Base-by-base conservation (phyloP, 2,329 filamentous ascomycete genomes). In the Phyllosticta capitalensis region DNA sequence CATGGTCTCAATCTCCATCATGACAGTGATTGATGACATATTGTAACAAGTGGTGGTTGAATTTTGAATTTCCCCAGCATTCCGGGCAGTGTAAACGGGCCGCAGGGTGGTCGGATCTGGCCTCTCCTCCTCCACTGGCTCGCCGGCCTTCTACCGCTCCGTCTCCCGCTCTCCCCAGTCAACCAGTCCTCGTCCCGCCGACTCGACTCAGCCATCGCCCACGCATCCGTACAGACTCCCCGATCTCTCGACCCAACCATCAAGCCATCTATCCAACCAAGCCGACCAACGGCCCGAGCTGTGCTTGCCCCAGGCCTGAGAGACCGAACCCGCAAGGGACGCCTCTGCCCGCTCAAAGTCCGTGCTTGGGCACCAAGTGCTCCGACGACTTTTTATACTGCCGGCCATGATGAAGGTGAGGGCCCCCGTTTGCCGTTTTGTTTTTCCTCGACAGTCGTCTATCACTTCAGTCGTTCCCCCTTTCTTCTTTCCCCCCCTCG, bases 321-420 rank as follows among this genome's bases (percentile, higher is more conserved):
- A 3, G 38, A n/a, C n/a, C n/a, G n/a, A 45, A n/a, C 38, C 51
- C 57, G 57, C 57, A 55, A 59, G 57, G 57, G 57, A 58, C 49
- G 52, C 51, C 50, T 58, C 56, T 53, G 33, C 33, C 33, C 33
- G 33, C 33, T 17, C 14, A 45, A 45, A 45, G 38, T 45, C 38
- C 38, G 52, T 59, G 57, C 57, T 59, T 59, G 57, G 57, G 57
- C 57, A 59, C 24, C 57, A 48, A 58, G 56, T 52, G 30, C 28
- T 22, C 56, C 56, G 56, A 50, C 20, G 21, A 52, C 51, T 58
- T 45, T 53, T 54, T 58, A 58, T 58, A 58, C 56, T 26, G 56
- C 56, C 56, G 21, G 57, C 52, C 57, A 59, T 55, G 57, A 59
- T 54, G 57, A 52, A 54, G 52, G 53, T 52, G 50, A 20, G 49